These are phyloP conservation scores for Centella asiatica DNA, from an alignment of 129 eudicot genomes.

Conservation along the genomic window DNA sequence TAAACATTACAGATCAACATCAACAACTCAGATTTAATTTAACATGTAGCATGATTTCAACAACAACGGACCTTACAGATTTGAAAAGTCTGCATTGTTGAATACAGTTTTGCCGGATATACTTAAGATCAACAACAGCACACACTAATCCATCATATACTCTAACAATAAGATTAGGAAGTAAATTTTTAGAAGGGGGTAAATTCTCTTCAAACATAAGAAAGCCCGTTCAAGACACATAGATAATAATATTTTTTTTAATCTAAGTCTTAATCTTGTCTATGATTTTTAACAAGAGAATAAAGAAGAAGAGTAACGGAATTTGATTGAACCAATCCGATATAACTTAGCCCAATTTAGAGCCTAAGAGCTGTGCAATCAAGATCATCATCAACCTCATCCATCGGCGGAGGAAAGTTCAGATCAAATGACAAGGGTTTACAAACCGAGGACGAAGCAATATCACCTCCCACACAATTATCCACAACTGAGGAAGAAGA, in stretches of 20 bases:
- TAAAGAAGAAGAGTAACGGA: conserved; percentile 14
- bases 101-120: conserved; percentile 6
- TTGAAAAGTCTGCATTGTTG: conserved; percentile 13
- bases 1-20: conserved; percentile 10
- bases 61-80: conserved; percentile 12
- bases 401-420: conserved; percentile 64
- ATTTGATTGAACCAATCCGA: conserved; percentile 10
- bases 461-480: conserved; percentile 41
- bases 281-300: conserved; percentile 5
- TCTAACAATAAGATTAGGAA: conserved; percentile 22
- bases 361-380: conserved; percentile 65
- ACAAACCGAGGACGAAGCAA: conserved; percentile 30
- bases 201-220: conserved; percentile 33
- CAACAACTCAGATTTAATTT: conserved; percentile 7
- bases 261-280: conserved; percentile 18
- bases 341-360: conserved; percentile 17
- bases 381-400: conserved; percentile 48
- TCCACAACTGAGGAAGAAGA: conserved; percentile 79
- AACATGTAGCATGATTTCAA: not conserved
- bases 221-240: conserved; percentile 22
- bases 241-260: conserved; percentile 12
- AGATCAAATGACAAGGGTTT: conserved; percentile 56
- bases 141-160: conserved; percentile 19
- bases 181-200: conserved; percentile 16
- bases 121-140: conserved; percentile 3